A percentile compares a stretch with the other conserved stretches of the same genome.
Conservation (phyloP, 108 stramenopile genomes). For the Fragilaria radians region DNA sequence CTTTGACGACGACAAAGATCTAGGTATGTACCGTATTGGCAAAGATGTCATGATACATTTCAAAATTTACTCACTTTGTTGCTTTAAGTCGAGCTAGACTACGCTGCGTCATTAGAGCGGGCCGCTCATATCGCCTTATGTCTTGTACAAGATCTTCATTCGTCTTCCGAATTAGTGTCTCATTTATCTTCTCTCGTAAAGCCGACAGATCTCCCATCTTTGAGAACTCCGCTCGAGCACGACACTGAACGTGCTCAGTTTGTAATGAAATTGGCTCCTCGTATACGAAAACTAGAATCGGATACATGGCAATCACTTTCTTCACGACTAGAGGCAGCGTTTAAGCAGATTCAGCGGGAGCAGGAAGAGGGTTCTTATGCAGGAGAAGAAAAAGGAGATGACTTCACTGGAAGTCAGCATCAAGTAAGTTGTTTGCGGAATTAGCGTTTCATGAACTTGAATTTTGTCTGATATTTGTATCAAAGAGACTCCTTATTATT, state of each 20-base stretch:
- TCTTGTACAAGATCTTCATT: conserved; percentile 58
- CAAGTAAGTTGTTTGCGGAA: background rate
- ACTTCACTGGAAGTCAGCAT: background rate
- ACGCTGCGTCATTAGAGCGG: conserved; percentile 64
- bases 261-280: conserved; percentile 73
- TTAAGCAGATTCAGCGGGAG: conserved; percentile 36
- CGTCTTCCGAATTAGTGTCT: conserved; percentile 19
- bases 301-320: conserved; percentile 47
- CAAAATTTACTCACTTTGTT: too few species aligned
- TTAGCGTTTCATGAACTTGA: background rate
- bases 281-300: conserved; percentile 73
- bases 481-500: conserved; percentile 47
- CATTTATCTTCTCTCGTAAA: conserved; percentile 35
- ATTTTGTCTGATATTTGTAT: background rate
- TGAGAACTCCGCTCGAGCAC: conserved; percentile 26
- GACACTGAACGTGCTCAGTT: conserved; percentile 77
- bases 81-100: conserved; percentile 10
- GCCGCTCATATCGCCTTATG: conserved; percentile 63
- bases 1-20: too few species aligned
- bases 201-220: conserved; percentile 31
- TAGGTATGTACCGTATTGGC: too few species aligned
- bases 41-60: too few species aligned
- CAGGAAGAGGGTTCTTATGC: conserved; percentile 9
- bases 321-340: conserved; percentile 45
- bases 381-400: conserved; percentile 10